A percentile compares a stretch with the other conserved stretches of the same genome.
Conservation (phyloP, 2,329 filamentous ascomycete species). For the Cryphonectria japonica region DNA sequence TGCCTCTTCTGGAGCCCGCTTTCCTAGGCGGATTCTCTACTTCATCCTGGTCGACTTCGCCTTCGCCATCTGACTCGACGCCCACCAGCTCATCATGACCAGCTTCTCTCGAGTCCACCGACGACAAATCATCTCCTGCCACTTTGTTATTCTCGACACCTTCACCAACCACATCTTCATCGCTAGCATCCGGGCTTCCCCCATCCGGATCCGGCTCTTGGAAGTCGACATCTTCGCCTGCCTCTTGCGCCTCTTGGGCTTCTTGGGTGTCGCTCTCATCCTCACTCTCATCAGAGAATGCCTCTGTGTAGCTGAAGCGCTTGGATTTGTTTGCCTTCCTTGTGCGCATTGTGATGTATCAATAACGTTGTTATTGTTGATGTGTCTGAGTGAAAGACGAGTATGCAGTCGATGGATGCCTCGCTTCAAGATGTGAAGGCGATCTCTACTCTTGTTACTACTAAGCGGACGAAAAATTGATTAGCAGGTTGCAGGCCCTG, state of each 20-base stretch:
- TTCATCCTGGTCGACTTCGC: constrained; percentile 5
- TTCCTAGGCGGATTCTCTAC: background rate
- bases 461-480: background rate
- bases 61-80: constrained; percentile 4
- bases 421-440: background rate
- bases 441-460: background rate
- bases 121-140: background rate
- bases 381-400: background rate
- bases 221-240: constrained; percentile 12
- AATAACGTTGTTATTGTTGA: background rate
- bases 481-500: background rate
- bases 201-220: background rate
- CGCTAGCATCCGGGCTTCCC: constrained; percentile 9
- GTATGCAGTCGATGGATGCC: background rate
- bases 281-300: constrained; percentile 24
- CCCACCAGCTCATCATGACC: background rate
- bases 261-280: constrained; percentile 20
- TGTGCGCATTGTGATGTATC: constrained; percentile 22
- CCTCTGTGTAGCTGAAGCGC: constrained; percentile 22
- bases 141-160: background rate
- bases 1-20: background rate
- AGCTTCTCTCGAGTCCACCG: background rate
- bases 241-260: constrained; percentile 7
- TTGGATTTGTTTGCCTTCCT: constrained; percentile 28
- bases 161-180: constrained; percentile 4